Percentiles rank a stretch among this genome's conserved stretches.
phyloP scores from a whole-genome alignment of 2,329 filamentous ascomycete species.

The Macrophomina tecta region DNA sequence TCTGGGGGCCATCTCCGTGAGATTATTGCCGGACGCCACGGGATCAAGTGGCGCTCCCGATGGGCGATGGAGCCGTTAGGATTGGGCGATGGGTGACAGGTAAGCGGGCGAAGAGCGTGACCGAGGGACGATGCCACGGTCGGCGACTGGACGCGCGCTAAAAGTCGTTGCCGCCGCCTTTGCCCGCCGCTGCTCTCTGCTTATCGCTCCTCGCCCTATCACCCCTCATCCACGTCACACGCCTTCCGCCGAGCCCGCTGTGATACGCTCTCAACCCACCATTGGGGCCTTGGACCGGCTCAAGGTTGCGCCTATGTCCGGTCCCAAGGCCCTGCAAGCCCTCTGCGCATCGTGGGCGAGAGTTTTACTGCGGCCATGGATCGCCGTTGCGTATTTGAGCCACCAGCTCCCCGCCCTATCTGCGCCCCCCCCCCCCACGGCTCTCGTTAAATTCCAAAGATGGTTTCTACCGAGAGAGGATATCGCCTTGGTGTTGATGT shows the following conservation, averaged over 20 bases:
- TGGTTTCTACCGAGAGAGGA: conserved; percentile 25
- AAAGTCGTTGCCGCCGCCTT: background rate
- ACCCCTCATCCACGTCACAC: background rate
- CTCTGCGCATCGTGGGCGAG: background rate
- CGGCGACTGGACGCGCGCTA: background rate
- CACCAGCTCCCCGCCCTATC: background rate
- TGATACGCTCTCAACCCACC: background rate
- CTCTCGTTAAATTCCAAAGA: background rate
- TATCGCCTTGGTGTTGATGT: conserved; percentile 38
- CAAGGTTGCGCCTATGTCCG: background rate
- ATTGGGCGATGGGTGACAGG: background rate
- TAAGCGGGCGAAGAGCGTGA: background rate
- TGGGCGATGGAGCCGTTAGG: background rate
- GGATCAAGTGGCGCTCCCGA: background rate
- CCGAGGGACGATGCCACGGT: background rate
- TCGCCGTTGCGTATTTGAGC: background rate
- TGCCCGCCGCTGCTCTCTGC: background rate
- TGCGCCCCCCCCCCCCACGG: background rate
- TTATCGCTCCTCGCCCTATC: background rate
- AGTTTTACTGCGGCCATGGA: background rate
- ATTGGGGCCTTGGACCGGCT: background rate
- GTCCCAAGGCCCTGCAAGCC: background rate
- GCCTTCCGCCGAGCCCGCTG: background rate
- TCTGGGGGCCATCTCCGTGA: background rate
- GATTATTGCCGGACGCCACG: background rate